Conservation (phyloP, 192 early-diverging fungal species). For the Chytriomyces sp. region DNA sequence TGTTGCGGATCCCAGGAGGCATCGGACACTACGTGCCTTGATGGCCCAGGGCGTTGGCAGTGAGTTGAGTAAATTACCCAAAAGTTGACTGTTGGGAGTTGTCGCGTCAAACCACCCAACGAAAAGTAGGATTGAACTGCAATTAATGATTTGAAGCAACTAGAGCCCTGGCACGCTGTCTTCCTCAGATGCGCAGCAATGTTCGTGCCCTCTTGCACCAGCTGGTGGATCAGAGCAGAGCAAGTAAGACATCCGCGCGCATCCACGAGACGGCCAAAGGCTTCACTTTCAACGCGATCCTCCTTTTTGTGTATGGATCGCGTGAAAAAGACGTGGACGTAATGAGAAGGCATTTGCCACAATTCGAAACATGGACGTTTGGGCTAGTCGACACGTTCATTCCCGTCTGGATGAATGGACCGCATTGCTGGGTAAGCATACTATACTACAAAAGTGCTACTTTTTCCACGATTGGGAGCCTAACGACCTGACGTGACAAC, state of each 20-base stretch:
- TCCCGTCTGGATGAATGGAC: slow-evolving; percentile 1
- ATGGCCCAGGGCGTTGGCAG: not conserved
- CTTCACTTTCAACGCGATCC: slow-evolving; percentile 28
- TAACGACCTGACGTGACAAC: not conserved
- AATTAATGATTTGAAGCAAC: not conserved
- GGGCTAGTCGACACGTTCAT: slow-evolving; percentile 18
- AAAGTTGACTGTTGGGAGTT: too few relatives aligned
- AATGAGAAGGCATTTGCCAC: not conserved
- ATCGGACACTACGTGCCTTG: not conserved
- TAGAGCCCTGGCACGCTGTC: not conserved
- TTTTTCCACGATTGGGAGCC: too few relatives aligned
- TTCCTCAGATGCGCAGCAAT: not conserved
- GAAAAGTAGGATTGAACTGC: not conserved
- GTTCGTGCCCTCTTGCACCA: too few relatives aligned
- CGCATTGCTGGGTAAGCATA: not conserved
- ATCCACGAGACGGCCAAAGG: not conserved
- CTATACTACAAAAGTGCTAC: not conserved
- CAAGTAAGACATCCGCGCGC: not conserved
- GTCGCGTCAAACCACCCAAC: too few relatives aligned
- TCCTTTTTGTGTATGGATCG: slow-evolving; percentile 6
- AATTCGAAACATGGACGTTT: not conserved
- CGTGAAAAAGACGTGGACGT: not conserved
- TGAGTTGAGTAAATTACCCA: not conserved
- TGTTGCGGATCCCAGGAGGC: not conserved
- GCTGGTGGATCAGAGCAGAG: not conserved